phyloP scores from a whole-genome alignment of 306 rosid species.

The Vigna hirtella region DNA sequence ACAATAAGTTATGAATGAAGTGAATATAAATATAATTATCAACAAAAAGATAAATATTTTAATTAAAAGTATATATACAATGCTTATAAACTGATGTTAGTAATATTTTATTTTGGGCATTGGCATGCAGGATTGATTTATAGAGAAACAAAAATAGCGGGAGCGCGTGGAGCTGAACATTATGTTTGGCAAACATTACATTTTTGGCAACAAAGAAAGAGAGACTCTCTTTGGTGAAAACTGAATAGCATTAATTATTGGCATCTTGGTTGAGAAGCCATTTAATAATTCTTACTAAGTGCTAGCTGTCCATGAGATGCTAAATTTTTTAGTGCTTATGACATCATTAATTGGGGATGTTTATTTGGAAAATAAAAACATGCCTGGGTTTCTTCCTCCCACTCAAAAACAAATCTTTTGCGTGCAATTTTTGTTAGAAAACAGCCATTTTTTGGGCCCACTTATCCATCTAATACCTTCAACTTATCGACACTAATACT shows the following conservation, averaged over 20 bases:
- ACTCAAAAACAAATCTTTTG: conserved; percentile 44
- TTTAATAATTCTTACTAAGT: background rate
- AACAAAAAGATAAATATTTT: too few relatives aligned
- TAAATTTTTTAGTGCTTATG: background rate
- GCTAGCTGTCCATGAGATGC: conserved; percentile 41
- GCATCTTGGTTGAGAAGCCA: conserved; percentile 33
- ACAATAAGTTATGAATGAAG: too few relatives aligned
- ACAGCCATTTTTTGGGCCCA: conserved; percentile 42
- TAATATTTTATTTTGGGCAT: background rate
- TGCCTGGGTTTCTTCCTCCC: background rate
- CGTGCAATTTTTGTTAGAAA: conserved; percentile 56
- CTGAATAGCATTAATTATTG: conserved; percentile 29
- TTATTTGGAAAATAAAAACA: conserved; percentile 34
- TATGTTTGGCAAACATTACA: conserved; percentile 7
- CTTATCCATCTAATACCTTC: conserved; percentile 17
- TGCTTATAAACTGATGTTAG: too few relatives aligned
- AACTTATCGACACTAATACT: background rate
- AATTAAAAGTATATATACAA: too few relatives aligned
- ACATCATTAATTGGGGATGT: conserved; percentile 40
- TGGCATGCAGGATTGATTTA: background rate
- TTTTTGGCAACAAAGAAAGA: conserved; percentile 11
- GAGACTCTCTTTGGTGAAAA: background rate
- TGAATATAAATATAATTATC: too few relatives aligned
- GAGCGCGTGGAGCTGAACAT: background rate
- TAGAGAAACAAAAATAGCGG: conserved; percentile 7